phyloP scores from a whole-genome alignment of 2,329 filamentous ascomycete genomes.

The Venturia carpophila region DNA sequence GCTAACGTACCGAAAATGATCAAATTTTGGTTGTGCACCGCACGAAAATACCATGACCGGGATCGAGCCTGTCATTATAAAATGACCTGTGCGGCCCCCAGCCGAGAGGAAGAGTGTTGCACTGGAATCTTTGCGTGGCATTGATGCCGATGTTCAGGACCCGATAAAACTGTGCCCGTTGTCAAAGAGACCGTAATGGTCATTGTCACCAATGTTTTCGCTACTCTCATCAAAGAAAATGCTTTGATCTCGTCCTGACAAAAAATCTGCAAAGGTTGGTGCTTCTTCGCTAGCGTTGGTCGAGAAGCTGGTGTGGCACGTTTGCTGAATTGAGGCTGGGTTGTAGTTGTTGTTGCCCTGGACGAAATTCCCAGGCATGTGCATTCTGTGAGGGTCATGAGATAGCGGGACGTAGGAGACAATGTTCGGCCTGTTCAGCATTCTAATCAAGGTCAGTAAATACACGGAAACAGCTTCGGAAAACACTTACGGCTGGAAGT shows the following conservation, averaged over 20 bases:
- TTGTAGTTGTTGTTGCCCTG: background rate
- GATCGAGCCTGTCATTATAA: background rate
- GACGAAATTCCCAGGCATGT: background rate
- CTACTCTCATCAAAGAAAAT: background rate
- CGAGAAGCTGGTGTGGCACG: background rate
- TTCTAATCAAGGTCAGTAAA: background rate
- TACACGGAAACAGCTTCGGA: background rate
- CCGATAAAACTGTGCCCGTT: background rate
- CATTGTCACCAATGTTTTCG: background rate
- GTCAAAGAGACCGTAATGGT: background rate
- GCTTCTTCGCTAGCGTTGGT: background rate
- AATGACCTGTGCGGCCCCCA: background rate
- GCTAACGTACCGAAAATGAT: conserved; percentile 1
- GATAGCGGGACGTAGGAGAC: background rate
- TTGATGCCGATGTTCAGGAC: background rate
- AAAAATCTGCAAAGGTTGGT: background rate
- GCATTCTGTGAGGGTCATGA: background rate
- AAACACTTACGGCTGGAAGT: background rate
- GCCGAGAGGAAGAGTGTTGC: background rate
- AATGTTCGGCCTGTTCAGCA: background rate
- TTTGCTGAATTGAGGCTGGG: background rate
- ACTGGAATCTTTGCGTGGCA: background rate
- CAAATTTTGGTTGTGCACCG: background rate
- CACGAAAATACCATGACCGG: background rate
- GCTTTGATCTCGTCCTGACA: background rate